Evolutionary conservation across 352 stramenopile species (phyloP), one percentile per base, ranked within the genome.

Genomic region (Phytophthora melonis): DNA sequence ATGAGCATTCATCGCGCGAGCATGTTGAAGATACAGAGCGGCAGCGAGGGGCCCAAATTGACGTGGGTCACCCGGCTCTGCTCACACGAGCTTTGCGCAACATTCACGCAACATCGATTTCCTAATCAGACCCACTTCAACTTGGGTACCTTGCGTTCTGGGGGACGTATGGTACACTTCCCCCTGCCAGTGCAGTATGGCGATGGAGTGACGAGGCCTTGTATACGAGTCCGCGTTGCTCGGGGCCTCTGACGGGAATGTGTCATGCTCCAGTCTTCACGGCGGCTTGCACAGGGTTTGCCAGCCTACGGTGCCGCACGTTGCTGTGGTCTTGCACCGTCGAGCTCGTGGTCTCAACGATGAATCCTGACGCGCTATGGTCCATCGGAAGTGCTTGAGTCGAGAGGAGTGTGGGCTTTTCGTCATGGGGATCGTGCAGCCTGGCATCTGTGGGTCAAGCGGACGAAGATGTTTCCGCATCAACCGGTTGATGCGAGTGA

Each of bases 131-230:
- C 19, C 19, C 49, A 55, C 21, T 62, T 72, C 66, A 72, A 68
- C 55, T 10, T 11, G 23, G 43, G 56, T 18, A 59, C 64, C 56
- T 66, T 65, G 56, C 65, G 58, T 68, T 71, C 63, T 43, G n/a
- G 27, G 25, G 23, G 50, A 3, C 39, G 39, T 45, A 45, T 45
- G 39, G 39, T 34, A 1, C 41, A 49, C 41, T 49, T 49, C 41
- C 11, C 11, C 41, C 16, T n/a, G n/a, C n/a, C n/a, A n/a, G n/a
- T n/a, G n/a, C n/a, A n/a, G n/a, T n/a, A n/a, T n/a, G n/a, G n/a
- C n/a, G n/a, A n/a, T 63, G 10, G 41, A 68, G 59, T 74, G 60
- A 74, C 60, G 60, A 69, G 60, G 60, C 59, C 60, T 58, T 60
- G 67, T 74, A 54, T 30, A 16, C 21, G n/a, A 57, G 14, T 19